Evolutionary conservation across 768 basidiomycete genomes (phyloP), one percentile per base, ranked within the genome.

Genomic region (Plicaturopsis crispa): DNA sequence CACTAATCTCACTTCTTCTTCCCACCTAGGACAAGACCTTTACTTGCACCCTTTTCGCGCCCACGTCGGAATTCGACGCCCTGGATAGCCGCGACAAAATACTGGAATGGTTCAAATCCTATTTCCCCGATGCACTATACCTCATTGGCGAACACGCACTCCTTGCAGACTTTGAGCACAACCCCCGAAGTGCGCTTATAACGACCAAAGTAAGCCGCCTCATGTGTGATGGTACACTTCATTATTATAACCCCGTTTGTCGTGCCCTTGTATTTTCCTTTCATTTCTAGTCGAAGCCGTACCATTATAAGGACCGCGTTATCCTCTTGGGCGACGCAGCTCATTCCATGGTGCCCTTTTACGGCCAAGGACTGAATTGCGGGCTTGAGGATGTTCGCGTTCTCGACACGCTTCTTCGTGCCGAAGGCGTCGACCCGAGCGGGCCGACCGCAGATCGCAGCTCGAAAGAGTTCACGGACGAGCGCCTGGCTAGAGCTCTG

Each of bases 331-430:
- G 94, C 39, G 94, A 99, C 60, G 84, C 94, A 28, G 89, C 91
- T 8, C 94, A 99, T 61, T 85, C 90, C 31, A 97, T 98, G 92
- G 92, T 93, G n/a, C 93, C 94, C 45, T 93, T 92, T 65, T 92
- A 86, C 57, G 87, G 94, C 31, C 94, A 99, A 70, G 94, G 94
- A 30, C 73, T 98, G 49, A 99, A 99, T 55, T 96, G 93, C 55
- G 94, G 94, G 12, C 73, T 99, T 37, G 94, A 99, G 63, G 94
- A 99, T 60, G 92, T 98, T 50, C 79, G 96, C 48, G 77, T 98
- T 37, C 72, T 99, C 47, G 75, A 80, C 42, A 70, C 76, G 21
- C 63, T 92, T 40, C 69, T 97, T 51, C 74, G 75, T 40, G 70
- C 80, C 42, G 79, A 84, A 58, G 70, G 71, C 12, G 81, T 93